Conservation (phyloP, 1,139 yeast genomes). For the Taiozyma sp. region DNA sequence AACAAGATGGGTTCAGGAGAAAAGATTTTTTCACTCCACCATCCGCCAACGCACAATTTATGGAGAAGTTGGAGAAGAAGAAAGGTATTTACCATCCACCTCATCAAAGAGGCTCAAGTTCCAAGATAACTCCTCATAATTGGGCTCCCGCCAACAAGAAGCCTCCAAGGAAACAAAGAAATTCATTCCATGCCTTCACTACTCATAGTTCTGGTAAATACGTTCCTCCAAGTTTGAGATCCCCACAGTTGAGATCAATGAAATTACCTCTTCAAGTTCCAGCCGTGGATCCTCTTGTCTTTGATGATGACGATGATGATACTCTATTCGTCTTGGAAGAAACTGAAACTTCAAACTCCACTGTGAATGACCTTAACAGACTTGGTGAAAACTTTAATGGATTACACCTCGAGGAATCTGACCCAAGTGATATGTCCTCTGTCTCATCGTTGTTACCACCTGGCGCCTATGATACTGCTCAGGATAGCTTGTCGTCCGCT, state of each 20-base stretch:
- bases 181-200: constrained; percentile 24
- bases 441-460: constrained; percentile 17
- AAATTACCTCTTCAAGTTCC: constrained; percentile 24
- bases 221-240: constrained; percentile 66
- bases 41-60: constrained; percentile 63
- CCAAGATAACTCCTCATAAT: constrained; percentile 15
- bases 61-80: constrained; percentile 58
- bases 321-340: constrained; percentile 38
- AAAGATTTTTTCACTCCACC: constrained; percentile 78
- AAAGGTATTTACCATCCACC: constrained; percentile 23
- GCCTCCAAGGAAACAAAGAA: constrained; percentile 15
- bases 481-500: constrained; percentile 8
- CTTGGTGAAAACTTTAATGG: constrained; percentile 7
- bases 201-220: constrained; percentile 48
- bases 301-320: constrained; percentile 36
- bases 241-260: constrained; percentile 23
- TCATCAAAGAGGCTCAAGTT: constrained; percentile 21
- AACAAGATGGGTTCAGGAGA: constrained; percentile 42
- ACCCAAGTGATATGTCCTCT: constrained; percentile 13
- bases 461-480: neutral
- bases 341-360: constrained; percentile 23
- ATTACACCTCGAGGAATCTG: constrained; percentile 19
- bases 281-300: constrained; percentile 28
- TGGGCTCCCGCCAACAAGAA: constrained; percentile 7
- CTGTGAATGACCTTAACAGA: constrained; percentile 8